Evolutionary conservation across 208 protist genomes (phyloP).

Genomic region (Sergeia podlipaevii): DNA sequence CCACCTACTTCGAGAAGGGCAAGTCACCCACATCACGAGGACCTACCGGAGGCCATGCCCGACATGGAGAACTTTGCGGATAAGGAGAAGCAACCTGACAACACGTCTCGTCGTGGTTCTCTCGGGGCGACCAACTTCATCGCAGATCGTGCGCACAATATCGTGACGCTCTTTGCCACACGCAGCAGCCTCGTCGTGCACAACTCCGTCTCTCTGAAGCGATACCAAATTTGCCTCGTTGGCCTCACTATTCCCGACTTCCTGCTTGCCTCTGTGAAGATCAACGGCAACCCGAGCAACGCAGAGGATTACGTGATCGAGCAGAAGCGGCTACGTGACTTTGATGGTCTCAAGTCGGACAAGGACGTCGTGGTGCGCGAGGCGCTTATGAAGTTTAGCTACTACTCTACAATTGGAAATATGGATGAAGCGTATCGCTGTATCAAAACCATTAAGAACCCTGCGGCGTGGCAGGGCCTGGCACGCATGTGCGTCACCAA

Average conservation of each 20-base stretch:
- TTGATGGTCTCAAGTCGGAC: slow-evolving; percentile 89
- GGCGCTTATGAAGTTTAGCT: slow-evolving; percentile 96
- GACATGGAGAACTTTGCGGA: slow-evolving; percentile 86
- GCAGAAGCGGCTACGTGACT: slow-evolving; percentile 90
- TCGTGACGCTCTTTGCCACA: slow-evolving; percentile 89
- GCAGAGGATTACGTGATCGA: slow-evolving; percentile 88
- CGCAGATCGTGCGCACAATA: slow-evolving; percentile 56
- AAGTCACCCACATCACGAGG: slow-evolving; percentile 40
- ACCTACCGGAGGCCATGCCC: slow-evolving; percentile 58
- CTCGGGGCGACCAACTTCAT: slow-evolving; percentile 62
- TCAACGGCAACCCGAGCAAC: slow-evolving; percentile 70
- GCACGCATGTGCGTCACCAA: slow-evolving; percentile 95
- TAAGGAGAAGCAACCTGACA: slow-evolving; percentile 19
- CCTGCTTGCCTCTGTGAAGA: slow-evolving; percentile 79
- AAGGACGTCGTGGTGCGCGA: slow-evolving; percentile 86
- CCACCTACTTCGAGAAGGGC: too few relatives aligned
- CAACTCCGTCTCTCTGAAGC: slow-evolving; percentile 67
- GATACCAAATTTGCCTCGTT: slow-evolving; percentile 86
- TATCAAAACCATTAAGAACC: slow-evolving; percentile 93
- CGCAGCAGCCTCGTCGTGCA: slow-evolving; percentile 79
- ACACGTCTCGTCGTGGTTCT: slow-evolving; percentile 27
- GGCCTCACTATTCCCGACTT: slow-evolving; percentile 92
- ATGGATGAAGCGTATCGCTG: slow-evolving; percentile 97
- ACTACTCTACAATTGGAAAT: slow-evolving; percentile 95
- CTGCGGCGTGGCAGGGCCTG: slow-evolving; percentile 93